Evolutionary conservation across 371 early-diverging fungal species (phyloP), one percentile per base, ranked within the genome.

Genomic region (Rhizopus arrhizus): DNA sequence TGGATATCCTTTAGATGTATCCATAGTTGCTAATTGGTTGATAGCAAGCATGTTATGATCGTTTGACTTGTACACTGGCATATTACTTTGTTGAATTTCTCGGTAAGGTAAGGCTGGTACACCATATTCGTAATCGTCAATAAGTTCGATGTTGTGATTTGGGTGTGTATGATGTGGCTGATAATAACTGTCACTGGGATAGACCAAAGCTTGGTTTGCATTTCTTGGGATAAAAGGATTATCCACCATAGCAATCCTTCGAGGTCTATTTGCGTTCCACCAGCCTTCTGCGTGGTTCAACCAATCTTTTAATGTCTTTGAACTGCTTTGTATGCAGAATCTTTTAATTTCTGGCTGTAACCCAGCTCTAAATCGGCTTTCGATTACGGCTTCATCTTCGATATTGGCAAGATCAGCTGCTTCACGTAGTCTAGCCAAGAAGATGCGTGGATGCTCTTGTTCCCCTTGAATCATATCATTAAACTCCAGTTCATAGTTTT

Each of bases 361-460:
- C 0, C 50, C 50, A 15, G 41, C 49, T 15, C 50, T 29, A 15
- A 49, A 49, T 29, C 58, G 38, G 15, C 36, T 28, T 6, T 49
- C 38, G 2, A 58, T 49, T 5, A 50, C 28, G 4, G 4, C 38
- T 10, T 58, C 41, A 22, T 58, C 58, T 13, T 12, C 2, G 13
- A 50, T 49, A 6, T 58, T 32, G 13, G 58, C 58, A 1, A 50
- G 15, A 4, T 58, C 49, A 31, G 50, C 58, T n/a, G 58, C 58
- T 58, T 58, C 50, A 31, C 38, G 28, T 5, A 58, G 31, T 22
- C 57, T 4, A 11, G 48, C n/a, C 3, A 57, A 13, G 16, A 57
- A 57, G 16, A 35, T 35, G 22, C 12, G 36, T 4, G 48, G 57
- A 13, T 32, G 35, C 47, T 57, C 57, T 3, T 36, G 2, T 12